Evolutionary conservation across 805 yeast genomes (phyloP).

Genomic region (Starmerella davenportii): DNA sequence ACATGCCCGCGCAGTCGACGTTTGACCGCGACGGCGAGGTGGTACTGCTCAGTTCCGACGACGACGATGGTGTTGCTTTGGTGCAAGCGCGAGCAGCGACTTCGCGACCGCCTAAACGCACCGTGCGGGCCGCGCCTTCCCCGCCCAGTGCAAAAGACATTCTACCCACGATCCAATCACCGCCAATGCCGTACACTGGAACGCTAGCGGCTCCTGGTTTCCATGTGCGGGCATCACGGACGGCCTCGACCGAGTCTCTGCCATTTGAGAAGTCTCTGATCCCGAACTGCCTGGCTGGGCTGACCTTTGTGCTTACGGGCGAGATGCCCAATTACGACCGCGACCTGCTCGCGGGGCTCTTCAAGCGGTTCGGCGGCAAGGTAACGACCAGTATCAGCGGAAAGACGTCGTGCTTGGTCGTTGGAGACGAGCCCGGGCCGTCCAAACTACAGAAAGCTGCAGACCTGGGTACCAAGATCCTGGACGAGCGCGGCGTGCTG

Average conservation of each 20-base stretch:
- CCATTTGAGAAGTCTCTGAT: conserved; percentile 19
- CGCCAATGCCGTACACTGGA: not conserved
- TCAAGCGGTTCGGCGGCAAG: conserved; percentile 77
- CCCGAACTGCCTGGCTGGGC: conserved; percentile 70
- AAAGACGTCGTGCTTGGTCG: conserved; percentile 71
- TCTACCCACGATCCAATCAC: not conserved
- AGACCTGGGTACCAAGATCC: conserved; percentile 55
- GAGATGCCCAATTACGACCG: conserved; percentile 64
- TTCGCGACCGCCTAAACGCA: no score
- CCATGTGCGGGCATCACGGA: no score
- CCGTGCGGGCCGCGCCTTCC: no score
- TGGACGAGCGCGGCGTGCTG: conserved; percentile 72
- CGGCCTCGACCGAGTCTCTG: no score
- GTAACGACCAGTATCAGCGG: conserved; percentile 68
- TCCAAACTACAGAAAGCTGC: conserved; percentile 73
- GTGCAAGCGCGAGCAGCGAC: not conserved
- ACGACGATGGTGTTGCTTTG: not conserved
- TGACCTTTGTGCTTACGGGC: conserved; percentile 89
- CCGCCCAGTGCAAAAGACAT: no score
- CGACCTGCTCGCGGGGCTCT: conserved; percentile 52
- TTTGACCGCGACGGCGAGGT: no score
- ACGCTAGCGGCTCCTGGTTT: no score
- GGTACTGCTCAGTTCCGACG: not conserved
- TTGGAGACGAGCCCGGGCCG: conserved; percentile 95
- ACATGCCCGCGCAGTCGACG: no score